Percentiles rank a stretch among this genome's conserved stretches.
phyloP scores from a whole-genome alignment of 1,139 yeast species.

The Casaregolazyma suthepensis region DNA sequence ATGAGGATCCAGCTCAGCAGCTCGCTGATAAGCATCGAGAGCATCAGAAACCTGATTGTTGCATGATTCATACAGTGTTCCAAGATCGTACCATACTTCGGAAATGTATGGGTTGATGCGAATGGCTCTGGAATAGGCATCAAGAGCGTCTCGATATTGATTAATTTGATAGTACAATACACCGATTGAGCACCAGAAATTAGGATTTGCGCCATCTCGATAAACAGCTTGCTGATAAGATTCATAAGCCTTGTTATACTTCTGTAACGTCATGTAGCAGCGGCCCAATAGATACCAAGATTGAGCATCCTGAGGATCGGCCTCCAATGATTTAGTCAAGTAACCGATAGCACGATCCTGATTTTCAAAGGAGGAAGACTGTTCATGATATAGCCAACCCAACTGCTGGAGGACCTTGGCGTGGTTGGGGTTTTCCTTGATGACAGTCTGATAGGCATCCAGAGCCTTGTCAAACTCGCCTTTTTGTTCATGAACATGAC shows the following conservation, averaged over 20 bases:
- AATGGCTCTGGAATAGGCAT: slow-evolving; percentile 95
- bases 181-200: slow-evolving; percentile 98
- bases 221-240: slow-evolving; percentile 98
- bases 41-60: slow-evolving; percentile 94
- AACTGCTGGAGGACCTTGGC: slow-evolving; percentile 93
- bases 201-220: slow-evolving; percentile 92
- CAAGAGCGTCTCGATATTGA: slow-evolving; percentile 93
- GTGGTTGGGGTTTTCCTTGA: slow-evolving; percentile 85
- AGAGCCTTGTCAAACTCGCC: slow-evolving; percentile 87
- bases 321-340: slow-evolving; percentile 78
- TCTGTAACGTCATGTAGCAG: slow-evolving; percentile 93
- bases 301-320: slow-evolving; percentile 87
- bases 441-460: slow-evolving; percentile 91
- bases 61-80: slow-evolving; percentile 93
- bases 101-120: slow-evolving; percentile 91
- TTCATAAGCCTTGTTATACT: slow-evolving; percentile 93
- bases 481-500: slow-evolving; percentile 90
- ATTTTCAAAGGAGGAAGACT: slow-evolving; percentile 63
- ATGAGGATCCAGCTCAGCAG: slow-evolving; percentile 89
- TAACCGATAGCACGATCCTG: slow-evolving; percentile 78
- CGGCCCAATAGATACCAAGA: slow-evolving; percentile 96
- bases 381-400: slow-evolving; percentile 93
- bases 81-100: slow-evolving; percentile 98
- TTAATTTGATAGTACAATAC: slow-evolving; percentile 92
- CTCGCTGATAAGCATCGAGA: slow-evolving; percentile 92